These are phyloP conservation scores for Calonectria fujianensis DNA, from an alignment of 2,329 filamentous ascomycete species.

Conservation along the genomic window DNA sequence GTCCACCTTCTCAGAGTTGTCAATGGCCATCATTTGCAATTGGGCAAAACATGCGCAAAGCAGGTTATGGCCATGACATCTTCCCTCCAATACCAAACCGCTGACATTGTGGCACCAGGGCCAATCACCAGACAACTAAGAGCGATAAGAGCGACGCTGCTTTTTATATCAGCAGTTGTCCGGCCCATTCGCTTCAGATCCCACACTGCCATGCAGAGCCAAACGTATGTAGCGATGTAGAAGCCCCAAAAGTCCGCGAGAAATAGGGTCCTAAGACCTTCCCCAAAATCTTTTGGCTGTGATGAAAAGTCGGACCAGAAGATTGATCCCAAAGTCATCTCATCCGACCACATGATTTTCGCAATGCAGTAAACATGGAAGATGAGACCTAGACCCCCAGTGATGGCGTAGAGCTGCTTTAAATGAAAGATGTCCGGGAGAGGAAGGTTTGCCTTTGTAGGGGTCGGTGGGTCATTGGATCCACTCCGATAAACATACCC, in stretches of 20 bases:
- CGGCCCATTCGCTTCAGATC: conserved; percentile 40
- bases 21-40: too few species aligned
- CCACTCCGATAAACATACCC: conserved; percentile 1
- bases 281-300: conserved; percentile 23
- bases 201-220: conserved; percentile 38
- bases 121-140: conserved; percentile 26
- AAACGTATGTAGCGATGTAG: conserved; percentile 31
- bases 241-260: conserved; percentile 37
- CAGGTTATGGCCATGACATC: conserved; percentile 26
- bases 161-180: neutral
- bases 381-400: neutral
- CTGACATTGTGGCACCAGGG: conserved; percentile 38
- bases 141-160: conserved; percentile 7
- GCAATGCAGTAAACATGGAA: conserved; percentile 24
- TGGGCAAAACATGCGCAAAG: conserved; percentile 12
- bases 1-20: neutral
- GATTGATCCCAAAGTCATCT: conserved; percentile 16
- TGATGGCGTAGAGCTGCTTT: conserved; percentile 21
- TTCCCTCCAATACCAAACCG: conserved; percentile 44
- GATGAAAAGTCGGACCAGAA: conserved; percentile 29
- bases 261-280: conserved; percentile 29
- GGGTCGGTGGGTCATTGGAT: neutral
- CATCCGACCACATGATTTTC: neutral
- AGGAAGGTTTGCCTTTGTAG: neutral
- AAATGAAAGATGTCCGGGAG: conserved; percentile 25